Evolutionary conservation across 495 filamentous ascomycete genomes (phyloP).

Genomic region (Pseudotulostoma volvatum): DNA sequence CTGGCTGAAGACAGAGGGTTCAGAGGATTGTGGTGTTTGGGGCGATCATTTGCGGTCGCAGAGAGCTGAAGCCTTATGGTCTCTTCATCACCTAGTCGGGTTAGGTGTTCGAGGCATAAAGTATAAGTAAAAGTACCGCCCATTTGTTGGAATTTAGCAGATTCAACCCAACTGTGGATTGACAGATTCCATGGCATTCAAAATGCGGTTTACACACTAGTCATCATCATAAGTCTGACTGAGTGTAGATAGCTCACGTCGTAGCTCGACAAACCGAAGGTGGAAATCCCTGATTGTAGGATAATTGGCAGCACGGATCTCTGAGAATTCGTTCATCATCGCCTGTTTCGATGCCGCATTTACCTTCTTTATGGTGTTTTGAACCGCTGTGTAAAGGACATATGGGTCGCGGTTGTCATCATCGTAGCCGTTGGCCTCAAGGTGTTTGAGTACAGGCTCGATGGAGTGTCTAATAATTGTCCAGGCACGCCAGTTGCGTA

Average conservation of each 20-base stretch:
- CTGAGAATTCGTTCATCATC: not conserved
- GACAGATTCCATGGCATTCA: not conserved
- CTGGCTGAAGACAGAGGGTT: not conserved
- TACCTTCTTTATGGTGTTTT: not conserved
- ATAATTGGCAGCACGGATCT: not conserved
- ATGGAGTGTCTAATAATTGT: not conserved
- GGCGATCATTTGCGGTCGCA: not conserved
- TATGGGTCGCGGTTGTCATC: not conserved
- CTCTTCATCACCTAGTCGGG: not conserved
- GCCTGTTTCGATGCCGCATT: not conserved
- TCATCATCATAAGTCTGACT: not conserved
- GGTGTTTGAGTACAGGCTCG: not conserved
- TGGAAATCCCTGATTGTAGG: not conserved
- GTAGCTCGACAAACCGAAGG: not conserved
- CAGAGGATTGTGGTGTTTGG: not conserved
- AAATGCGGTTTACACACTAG: not conserved
- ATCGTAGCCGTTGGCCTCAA: not conserved
- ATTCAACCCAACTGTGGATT: not conserved
- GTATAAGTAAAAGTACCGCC: not conserved
- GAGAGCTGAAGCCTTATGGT: not conserved
- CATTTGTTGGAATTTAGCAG: not conserved
- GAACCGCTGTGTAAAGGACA: not conserved
- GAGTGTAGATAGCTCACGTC: not conserved
- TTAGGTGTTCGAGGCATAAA: not conserved
- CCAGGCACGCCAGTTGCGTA: not conserved